Conservation (phyloP, 768 basidiomycete genomes). For the Lentinula aciculospora region DNA sequence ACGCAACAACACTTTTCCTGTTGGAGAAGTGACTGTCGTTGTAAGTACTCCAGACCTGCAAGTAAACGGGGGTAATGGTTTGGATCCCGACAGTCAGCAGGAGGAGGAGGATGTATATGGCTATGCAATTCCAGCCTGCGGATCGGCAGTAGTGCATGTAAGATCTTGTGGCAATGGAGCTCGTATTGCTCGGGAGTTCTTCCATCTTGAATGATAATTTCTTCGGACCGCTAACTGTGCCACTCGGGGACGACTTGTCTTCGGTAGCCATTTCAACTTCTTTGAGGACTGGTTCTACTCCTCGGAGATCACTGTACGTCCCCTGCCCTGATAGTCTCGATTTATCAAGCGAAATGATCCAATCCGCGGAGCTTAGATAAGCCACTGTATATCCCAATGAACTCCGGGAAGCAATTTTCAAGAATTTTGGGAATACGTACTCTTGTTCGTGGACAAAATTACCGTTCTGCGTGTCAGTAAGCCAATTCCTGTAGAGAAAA, state of each 20-base stretch:
- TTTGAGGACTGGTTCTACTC: not conserved
- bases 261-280: not conserved
- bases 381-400: not conserved
- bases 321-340: not conserved
- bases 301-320: not conserved
- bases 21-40: conserved; percentile 8
- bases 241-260: not conserved
- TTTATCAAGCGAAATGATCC: not conserved
- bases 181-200: not conserved
- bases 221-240: not conserved
- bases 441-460: not conserved
- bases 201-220: not conserved
- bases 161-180: not conserved
- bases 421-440: not conserved
- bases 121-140: conserved; percentile 8
- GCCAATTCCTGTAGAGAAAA: conserved; percentile 5
- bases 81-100: conserved; percentile 10
- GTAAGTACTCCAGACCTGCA: conserved; percentile 12
- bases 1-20: not conserved
- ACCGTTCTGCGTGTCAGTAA: not conserved
- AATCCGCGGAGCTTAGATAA: not conserved
- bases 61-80: conserved; percentile 8
- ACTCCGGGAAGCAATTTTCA: too few relatives aligned
- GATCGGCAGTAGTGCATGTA: conserved; percentile 10
- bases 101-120: conserved; percentile 6